Evolutionary conservation across 2,329 filamentous ascomycete genomes (phyloP), one percentile per base, ranked within the genome.

Genomic region (Fusarium poae): DNA sequence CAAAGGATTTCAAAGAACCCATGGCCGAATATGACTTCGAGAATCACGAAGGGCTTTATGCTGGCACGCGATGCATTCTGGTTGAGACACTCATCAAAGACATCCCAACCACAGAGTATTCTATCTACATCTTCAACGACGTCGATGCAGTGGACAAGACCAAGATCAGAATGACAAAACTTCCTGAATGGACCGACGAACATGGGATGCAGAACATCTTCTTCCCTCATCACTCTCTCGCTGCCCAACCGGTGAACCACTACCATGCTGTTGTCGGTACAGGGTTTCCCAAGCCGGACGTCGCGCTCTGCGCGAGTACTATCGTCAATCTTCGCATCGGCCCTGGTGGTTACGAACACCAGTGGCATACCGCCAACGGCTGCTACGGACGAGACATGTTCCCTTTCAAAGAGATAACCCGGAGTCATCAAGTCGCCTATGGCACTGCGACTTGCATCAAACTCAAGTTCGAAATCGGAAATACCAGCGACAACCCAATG

Each of bases 401-500:
- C 4, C 42, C 43, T 18, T 62, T 50, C 20, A 18, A 32, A 12
- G 68, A 71, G 27, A 25, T 37, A 37, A 27, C 25, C 35, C 13
- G 37, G n/a, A 20, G 52, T 32, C n/a, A 63, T 42, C 34, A 27
- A 23, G 34, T 57, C 13, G 59, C 69, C 15, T 59, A 30, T 5
- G 57, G 56, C 15, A 65, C 55, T 25, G 49, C 67, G n/a, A 54
- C 52, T 18, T 60, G 57, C 35, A 55, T 72, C 25, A 58, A 25
- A 6, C 21, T 72, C 40, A 66, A 39, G 16, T 57, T 72, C 29
- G 46, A 42, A 49, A 50, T 32, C 37, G 55, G 21, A 20, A 39
- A 39, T 15, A 23, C 20, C 5, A 56, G 12, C 43, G 15, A 6
- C 13, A 32, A 15, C 23, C 37, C 16, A 23, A 11, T 56, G 16